Conservation (phyloP, 2,329 filamentous ascomycete species). For the Penicillium expansum region DNA sequence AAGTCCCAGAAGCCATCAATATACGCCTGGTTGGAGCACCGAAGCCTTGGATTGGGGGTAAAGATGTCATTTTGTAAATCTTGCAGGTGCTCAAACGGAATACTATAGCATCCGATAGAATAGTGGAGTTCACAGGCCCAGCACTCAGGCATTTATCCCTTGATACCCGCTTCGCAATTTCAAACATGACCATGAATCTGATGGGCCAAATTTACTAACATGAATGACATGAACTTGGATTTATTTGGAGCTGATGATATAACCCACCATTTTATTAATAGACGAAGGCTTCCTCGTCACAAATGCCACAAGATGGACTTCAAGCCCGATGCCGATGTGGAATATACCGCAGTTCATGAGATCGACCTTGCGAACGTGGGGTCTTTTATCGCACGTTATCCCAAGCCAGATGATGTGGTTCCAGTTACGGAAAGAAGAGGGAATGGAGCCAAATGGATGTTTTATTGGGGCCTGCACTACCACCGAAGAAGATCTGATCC, state of each 20-base stretch:
- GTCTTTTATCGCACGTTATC: slow-evolving; percentile 42
- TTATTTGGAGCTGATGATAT: slow-evolving; percentile 42
- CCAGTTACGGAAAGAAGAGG: slow-evolving; percentile 37
- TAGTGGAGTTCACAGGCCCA: slow-evolving; percentile 45
- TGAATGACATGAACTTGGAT: slow-evolving; percentile 37
- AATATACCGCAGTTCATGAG: slow-evolving; percentile 33
- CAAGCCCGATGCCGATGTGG: slow-evolving; percentile 38
- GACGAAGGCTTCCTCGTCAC: slow-evolving; percentile 33
- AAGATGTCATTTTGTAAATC: slow-evolving; percentile 49
- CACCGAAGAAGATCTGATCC: slow-evolving; percentile 46
- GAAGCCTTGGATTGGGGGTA: slow-evolving; percentile 42
- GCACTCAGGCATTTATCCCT: slow-evolving; percentile 39
- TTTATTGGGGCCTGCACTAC: slow-evolving; percentile 51
- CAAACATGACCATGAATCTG: slow-evolving; percentile 51
- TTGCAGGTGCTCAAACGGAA: slow-evolving; percentile 46
- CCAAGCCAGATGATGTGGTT: slow-evolving; percentile 46
- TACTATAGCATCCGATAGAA: slow-evolving; percentile 45
- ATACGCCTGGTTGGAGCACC: slow-evolving; percentile 41
- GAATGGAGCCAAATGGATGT: slow-evolving; percentile 40
- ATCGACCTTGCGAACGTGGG: slow-evolving; percentile 42
- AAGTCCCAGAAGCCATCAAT: slow-evolving; percentile 43
- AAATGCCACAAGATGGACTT: slow-evolving; percentile 39
- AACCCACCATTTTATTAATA: slow-evolving; percentile 36
- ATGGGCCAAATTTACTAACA: background rate
- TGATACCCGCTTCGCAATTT: slow-evolving; percentile 48